Percentiles rank a stretch among this genome's conserved stretches.
Conservation (phyloP, 345 rosid genomes). For the Ceriops zippeliana region DNA sequence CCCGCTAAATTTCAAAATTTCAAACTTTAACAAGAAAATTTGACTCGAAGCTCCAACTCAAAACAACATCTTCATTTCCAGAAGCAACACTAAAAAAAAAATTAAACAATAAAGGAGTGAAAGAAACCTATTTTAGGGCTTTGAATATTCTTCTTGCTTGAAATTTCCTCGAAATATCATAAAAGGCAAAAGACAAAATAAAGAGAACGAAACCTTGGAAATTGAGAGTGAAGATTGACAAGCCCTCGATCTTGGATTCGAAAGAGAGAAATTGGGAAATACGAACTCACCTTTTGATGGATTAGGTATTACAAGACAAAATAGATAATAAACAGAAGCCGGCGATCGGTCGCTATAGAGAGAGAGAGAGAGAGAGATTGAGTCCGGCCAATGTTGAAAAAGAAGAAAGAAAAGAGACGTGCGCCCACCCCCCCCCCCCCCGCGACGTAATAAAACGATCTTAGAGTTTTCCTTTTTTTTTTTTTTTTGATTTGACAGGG, state of each 20-base stretch:
- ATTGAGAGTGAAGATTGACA: background rate
- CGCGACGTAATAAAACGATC: too few relatives aligned
- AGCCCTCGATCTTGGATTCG: too few relatives aligned
- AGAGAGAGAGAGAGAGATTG: background rate
- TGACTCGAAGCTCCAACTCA: constrained; percentile 16
- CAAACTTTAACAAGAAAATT: background rate
- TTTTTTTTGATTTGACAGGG: too few relatives aligned
- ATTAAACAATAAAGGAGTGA: constrained; percentile 1
- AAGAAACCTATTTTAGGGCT: background rate
- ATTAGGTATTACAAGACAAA: constrained; percentile 21
- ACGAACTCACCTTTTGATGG: too few relatives aligned
- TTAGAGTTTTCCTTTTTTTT: too few relatives aligned
- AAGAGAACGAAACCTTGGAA: constrained; percentile 9
- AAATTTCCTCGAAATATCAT: background rate
- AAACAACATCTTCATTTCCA: constrained; percentile 12
- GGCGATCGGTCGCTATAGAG: constrained; percentile 21
- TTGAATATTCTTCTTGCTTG: background rate
- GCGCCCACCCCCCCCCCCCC: too few relatives aligned
- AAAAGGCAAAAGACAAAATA: background rate
- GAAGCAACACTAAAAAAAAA: constrained; percentile 9
- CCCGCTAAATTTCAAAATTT: constrained; percentile 2
- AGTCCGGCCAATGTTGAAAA: background rate
- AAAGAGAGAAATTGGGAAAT: background rate
- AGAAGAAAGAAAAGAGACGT: constrained; percentile 12
- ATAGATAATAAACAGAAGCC: background rate